phyloP scores from a whole-genome alignment of 345 rosid genomes.

The Camelina hispida region DNA sequence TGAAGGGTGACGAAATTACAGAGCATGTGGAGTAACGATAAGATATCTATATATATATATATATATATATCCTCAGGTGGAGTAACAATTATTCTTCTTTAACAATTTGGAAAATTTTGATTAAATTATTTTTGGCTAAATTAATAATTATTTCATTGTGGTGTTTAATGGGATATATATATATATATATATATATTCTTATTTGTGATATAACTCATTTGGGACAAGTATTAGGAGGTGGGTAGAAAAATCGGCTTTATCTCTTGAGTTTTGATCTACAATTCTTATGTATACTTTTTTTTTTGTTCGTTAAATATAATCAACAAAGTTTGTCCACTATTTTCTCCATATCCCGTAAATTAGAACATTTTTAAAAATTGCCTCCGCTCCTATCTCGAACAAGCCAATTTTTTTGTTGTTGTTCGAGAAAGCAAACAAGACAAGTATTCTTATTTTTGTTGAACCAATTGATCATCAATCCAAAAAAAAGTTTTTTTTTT shows the following conservation, averaged over 20 bases:
- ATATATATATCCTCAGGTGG: too few relatives aligned
- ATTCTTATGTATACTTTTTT: neutral
- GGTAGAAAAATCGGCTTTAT: neutral
- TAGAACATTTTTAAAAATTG: too few relatives aligned
- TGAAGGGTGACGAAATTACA: slow-evolving; percentile 26
- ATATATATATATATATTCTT: too few relatives aligned
- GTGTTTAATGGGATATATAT: neutral
- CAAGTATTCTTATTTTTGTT: too few relatives aligned
- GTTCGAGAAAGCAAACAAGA: too few relatives aligned
- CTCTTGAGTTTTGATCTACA: neutral
- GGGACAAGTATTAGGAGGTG: neutral
- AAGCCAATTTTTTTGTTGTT: too few relatives aligned
- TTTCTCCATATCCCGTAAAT: neutral
- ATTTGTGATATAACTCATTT: neutral
- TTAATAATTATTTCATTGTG: neutral
- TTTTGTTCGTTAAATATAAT: neutral
- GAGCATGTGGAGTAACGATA: slow-evolving; percentile 15
- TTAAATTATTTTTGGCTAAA: slow-evolving; percentile 1
- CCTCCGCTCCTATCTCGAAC: too few relatives aligned
- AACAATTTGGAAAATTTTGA: slow-evolving; percentile 16
- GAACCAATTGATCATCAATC: too few relatives aligned
- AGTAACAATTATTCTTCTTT: neutral
- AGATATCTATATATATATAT: too few relatives aligned
- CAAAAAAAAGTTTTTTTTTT: too few relatives aligned
- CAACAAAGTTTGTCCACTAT: neutral